Base-by-base conservation (phyloP, 1,139 yeast species). In the Taphrina deformans region DNA sequence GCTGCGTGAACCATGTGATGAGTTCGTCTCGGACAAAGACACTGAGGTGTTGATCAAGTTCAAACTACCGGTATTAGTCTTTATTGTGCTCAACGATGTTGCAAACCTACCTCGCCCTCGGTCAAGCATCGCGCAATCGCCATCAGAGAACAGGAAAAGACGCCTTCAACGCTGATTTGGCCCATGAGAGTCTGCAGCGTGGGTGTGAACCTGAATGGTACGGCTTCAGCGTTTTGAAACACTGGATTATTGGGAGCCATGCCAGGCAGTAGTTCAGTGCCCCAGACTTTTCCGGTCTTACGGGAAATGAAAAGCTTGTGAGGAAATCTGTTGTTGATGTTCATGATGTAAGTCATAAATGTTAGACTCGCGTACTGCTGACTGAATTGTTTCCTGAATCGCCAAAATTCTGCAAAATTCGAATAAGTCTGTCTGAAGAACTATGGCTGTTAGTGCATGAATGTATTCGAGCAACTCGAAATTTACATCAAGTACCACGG, bases 341-440 rank as follows among this genome's bases (percentile, higher is more conserved):
- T 87, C 89, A 95, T 85, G 90, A 93, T 86, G 74, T 89, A 90
- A 0, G 98, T 89, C 80, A 92, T 87, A 76, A 93, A 93, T 45
- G 92, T 85, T 71, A 93, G 88, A 1, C 96, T 87, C n/a, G 98
- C 97, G 77, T 93, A 95, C 76, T 92, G 97, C 21, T 96, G 88
- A 10, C 97, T 85, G 73, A 95, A 95, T 73, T 91, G 97, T 73
- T 92, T 92, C 69, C 98, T 84, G 86, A 95, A 95, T 65, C 92
- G 78, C 99, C 99, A 95, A 79, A 92, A 93, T 73, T 93, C 97
- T 75, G 89, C 97, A 75, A 88, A 95, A 66, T 85, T 82, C 10
- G 87, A 82, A 76, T 86, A 95, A 60, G 87, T 79, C 2, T 81
- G 81, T 66, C 87, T 76, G 69, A 83, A 84, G 71, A 82, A 82